Percentiles rank a stretch among this genome's conserved stretches.
These are phyloP conservation scores for Metarhizium rileyi DNA, from an alignment of 2,329 filamentous ascomycete genomes.

Conservation along the genomic window DNA sequence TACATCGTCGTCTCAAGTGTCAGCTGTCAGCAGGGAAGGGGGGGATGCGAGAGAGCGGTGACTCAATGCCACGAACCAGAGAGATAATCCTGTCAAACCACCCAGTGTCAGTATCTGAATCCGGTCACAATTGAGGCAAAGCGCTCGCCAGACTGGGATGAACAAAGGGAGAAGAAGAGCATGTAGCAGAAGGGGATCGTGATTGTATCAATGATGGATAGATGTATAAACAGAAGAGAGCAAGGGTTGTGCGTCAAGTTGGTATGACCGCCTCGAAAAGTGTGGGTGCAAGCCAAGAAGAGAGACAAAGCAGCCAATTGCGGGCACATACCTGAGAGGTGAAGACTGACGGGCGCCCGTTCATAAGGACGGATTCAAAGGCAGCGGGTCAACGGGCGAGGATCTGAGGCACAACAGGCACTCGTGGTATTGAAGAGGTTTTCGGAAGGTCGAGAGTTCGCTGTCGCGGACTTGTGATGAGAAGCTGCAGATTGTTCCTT, in stretches of 20 bases:
- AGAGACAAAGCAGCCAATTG: neutral
- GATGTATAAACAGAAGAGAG: neutral
- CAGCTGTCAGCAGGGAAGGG: slow-evolving; percentile 10
- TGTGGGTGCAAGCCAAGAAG: neutral
- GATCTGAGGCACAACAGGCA: slow-evolving; percentile 10
- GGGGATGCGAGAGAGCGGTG: slow-evolving; percentile 24
- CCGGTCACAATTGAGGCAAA: neutral
- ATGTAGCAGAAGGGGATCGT: neutral
- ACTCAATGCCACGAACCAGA: slow-evolving; percentile 47
- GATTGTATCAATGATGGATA: neutral
- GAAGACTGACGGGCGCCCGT: slow-evolving; percentile 74
- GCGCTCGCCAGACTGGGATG: neutral
- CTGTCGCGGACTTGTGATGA: neutral
- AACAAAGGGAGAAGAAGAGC: neutral
- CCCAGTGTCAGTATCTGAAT: slow-evolving; percentile 29
- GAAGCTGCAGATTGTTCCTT: slow-evolving; percentile 3
- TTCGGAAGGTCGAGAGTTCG: neutral
- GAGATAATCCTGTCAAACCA: slow-evolving; percentile 55
- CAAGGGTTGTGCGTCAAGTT: neutral
- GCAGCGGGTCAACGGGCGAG: slow-evolving; percentile 20
- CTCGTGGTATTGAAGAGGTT: slow-evolving; percentile 5
- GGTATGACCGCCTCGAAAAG: neutral
- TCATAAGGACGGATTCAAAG: slow-evolving; percentile 62
- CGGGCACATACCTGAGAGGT: slow-evolving; percentile 64
- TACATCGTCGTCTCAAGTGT: slow-evolving; percentile 21